Percentiles rank a stretch among this genome's conserved stretches.
phyloP scores from a whole-genome alignment of 78 protist species.

The Acrasis kona region DNA sequence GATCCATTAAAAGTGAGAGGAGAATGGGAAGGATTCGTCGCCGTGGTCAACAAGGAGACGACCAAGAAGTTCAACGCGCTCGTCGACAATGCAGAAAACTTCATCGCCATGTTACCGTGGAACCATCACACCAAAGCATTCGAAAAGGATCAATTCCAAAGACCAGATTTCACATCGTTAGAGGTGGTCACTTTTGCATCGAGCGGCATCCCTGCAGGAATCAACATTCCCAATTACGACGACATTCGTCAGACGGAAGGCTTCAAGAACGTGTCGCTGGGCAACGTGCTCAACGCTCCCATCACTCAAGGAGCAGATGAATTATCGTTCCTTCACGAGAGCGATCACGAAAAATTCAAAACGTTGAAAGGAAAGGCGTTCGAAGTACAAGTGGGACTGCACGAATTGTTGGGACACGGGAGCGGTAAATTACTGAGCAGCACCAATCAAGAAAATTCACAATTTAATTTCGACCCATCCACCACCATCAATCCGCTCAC shows the following conservation, averaged over 20 bases:
- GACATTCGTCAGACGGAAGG: constrained; percentile 55
- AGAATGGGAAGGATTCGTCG: constrained; percentile 71
- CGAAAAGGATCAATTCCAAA: constrained; percentile 53
- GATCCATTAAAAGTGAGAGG: constrained; percentile 70
- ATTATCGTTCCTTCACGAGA: no score
- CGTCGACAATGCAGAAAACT: constrained; percentile 33
- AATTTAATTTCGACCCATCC: constrained; percentile 28
- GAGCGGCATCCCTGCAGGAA: constrained; percentile 56
- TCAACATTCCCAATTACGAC: constrained; percentile 56
- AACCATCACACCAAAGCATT: constrained; percentile 6
- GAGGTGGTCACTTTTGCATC: constrained; percentile 58
- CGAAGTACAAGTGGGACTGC: constrained; percentile 36
- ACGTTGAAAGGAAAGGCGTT: neutral
- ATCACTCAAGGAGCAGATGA: constrained; percentile 16
- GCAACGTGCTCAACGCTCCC: constrained; percentile 40
- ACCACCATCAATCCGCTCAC: constrained; percentile 30
- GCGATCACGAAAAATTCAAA: constrained; percentile 40
- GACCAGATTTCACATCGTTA: constrained; percentile 69
- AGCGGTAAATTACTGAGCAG: constrained; percentile 44
- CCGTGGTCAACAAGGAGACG: constrained; percentile 49
- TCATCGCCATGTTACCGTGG: constrained; percentile 60
- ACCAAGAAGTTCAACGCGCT: constrained; percentile 26
- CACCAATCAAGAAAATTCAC: constrained; percentile 17
- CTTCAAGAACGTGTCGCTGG: constrained; percentile 68
- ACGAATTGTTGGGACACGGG: constrained; percentile 75